These are phyloP conservation scores for Kodamaea fungicola DNA, from an alignment of 1,139 yeast genomes.

Conservation along the genomic window DNA sequence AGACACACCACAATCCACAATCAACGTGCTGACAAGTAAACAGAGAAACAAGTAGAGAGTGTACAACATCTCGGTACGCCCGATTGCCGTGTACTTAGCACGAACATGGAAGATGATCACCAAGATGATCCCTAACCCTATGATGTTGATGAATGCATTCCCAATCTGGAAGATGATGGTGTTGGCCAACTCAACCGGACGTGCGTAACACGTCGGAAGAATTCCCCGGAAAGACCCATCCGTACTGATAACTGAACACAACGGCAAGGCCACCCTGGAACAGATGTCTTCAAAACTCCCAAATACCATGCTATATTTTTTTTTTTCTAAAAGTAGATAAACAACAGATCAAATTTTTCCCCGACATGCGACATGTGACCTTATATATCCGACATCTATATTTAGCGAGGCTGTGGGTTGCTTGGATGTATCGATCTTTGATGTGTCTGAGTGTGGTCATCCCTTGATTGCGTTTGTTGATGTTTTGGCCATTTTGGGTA, in stretches of 20 bases:
- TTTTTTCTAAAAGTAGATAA: constrained; percentile 2
- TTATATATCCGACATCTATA: too few species aligned
- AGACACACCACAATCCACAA: constrained; percentile 88
- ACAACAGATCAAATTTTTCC: not conserved
- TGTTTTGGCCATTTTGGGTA: too few species aligned
- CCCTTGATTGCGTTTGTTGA: too few species aligned
- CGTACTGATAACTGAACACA: constrained; percentile 60
- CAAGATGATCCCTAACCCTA: constrained; percentile 59
- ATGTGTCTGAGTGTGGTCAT: too few species aligned
- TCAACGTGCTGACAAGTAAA: constrained; percentile 59
- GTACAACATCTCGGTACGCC: constrained; percentile 78
- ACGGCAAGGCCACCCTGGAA: constrained; percentile 65
- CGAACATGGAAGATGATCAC: constrained; percentile 78
- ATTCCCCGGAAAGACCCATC: constrained; percentile 51
- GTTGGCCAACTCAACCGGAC: constrained; percentile 84
- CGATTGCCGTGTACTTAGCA: constrained; percentile 89
- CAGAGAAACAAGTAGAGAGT: constrained; percentile 62
- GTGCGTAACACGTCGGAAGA: constrained; percentile 74
- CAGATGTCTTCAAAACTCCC: constrained; percentile 74
- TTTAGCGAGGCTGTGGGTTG: too few species aligned
- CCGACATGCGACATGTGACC: too few species aligned
- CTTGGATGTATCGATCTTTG: too few species aligned
- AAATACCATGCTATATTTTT: constrained; percentile 38
- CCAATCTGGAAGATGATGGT: constrained; percentile 92
- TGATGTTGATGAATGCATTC: constrained; percentile 79